Conservation (phyloP, 2,329 filamentous ascomycete genomes). For the Orbilia quercus region DNA sequence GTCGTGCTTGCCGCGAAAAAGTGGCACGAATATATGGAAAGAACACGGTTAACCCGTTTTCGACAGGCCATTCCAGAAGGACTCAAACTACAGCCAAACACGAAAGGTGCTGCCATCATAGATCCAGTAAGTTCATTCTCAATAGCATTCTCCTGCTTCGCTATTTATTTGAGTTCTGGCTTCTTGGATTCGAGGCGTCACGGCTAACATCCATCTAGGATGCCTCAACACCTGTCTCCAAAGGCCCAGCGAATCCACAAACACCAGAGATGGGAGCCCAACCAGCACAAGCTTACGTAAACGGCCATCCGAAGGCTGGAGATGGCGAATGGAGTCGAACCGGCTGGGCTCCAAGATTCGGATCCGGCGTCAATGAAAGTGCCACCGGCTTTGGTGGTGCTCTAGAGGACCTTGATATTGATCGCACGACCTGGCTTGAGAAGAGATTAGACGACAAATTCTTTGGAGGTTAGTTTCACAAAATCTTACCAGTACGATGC, state of each 20-base stretch:
- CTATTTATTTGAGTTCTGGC: no score
- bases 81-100: slow-evolving; percentile 53
- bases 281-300: slow-evolving; percentile 61
- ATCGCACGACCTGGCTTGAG: slow-evolving; percentile 90
- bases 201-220: slow-evolving; percentile 24
- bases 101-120: slow-evolving; percentile 41
- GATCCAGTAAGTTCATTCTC: slow-evolving; percentile 40
- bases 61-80: slow-evolving; percentile 34
- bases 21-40: slow-evolving; percentile 63
- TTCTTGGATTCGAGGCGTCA: no score
- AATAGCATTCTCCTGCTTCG: slow-evolving; percentile 12
- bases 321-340: slow-evolving; percentile 71
- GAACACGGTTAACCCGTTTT: slow-evolving; percentile 71
- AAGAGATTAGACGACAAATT: slow-evolving; percentile 85
- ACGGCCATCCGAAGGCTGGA: slow-evolving; percentile 68
- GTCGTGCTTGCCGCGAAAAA: not conserved
- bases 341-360: slow-evolving; percentile 90
- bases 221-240: slow-evolving; percentile 43
- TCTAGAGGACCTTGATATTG: slow-evolving; percentile 53
- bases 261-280: slow-evolving; percentile 58
- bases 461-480: slow-evolving; percentile 75
- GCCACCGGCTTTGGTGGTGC: slow-evolving; percentile 52
- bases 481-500: not conserved
- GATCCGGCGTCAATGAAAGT: slow-evolving; percentile 61
- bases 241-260: slow-evolving; percentile 34